Percentiles rank a stretch among this genome's conserved stretches.
These are phyloP conservation scores for Huntiella savannae DNA, from an alignment of 2,329 filamentous ascomycete genomes.

Conservation along the genomic window DNA sequence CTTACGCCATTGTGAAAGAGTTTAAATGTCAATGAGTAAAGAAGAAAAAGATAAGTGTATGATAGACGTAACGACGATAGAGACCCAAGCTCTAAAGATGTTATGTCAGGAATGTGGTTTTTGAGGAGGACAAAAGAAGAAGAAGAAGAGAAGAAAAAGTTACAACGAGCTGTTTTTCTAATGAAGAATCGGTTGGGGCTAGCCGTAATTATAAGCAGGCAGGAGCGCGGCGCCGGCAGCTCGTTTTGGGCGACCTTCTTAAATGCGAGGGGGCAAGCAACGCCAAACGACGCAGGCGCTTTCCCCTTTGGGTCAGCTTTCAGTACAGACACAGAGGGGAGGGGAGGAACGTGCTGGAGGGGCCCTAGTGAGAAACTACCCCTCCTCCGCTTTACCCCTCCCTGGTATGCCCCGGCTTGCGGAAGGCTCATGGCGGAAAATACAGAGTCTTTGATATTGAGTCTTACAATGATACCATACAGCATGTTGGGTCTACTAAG, in stretches of 20 bases:
- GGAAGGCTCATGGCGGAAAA: too few species aligned
- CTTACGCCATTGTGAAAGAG: conserved; percentile 44
- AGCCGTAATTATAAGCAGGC: conserved; percentile 7
- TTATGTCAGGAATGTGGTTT: conserved; percentile 6
- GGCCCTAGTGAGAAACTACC: too few species aligned
- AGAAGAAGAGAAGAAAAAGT: conserved; percentile 4
- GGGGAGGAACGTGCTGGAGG: too few species aligned
- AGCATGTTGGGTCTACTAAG: too few species aligned
- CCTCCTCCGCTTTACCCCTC: too few species aligned
- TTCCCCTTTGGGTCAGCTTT: neutral
- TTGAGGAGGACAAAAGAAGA: conserved; percentile 1
- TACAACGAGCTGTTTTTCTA: conserved; percentile 3
- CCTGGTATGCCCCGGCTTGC: too few species aligned
- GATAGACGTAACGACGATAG: conserved; percentile 4
- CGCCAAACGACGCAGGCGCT: neutral
- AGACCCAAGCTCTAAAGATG: conserved; percentile 9
- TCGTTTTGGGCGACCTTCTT: neutral
- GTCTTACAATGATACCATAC: too few species aligned
- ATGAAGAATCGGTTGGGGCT: conserved; percentile 7
- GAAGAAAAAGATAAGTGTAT: neutral
- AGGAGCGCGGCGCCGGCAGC: conserved; percentile 1
- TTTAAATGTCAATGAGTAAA: conserved; percentile 3
- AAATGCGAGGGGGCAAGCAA: neutral
- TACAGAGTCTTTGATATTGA: too few species aligned
- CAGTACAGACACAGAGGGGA: too few species aligned